Evolutionary conservation across 768 basidiomycete species (phyloP).

Genomic region (Xerocomus brunneocitrinus): DNA sequence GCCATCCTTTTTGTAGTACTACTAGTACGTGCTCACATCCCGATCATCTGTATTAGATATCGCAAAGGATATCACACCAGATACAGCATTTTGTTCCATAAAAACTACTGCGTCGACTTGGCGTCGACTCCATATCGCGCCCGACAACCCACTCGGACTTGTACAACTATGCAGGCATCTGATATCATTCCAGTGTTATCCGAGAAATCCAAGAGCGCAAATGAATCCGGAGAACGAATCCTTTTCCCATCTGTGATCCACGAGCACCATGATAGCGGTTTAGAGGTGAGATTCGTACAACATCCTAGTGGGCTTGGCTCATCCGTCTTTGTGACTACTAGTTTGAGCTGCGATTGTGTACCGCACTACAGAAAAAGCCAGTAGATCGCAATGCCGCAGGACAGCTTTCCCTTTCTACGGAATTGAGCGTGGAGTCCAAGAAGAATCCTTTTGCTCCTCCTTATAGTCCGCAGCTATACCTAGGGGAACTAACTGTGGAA

Average conservation of each 20-base stretch:
- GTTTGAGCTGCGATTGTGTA: conserved; percentile 86
- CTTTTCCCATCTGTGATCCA: conserved; percentile 75
- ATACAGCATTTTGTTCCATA: no score
- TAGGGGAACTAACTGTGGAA: conserved; percentile 59
- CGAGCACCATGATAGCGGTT: conserved; percentile 53
- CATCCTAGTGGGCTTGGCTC: neutral
- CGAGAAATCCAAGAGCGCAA: conserved; percentile 53
- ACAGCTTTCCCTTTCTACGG: conserved; percentile 24
- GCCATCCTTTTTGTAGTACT: neutral
- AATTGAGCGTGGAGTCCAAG: conserved; percentile 23
- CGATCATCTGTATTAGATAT: neutral
- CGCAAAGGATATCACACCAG: no score
- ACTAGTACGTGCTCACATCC: conserved; percentile 8
- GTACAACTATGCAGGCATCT: conserved; percentile 21
- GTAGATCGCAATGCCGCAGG: conserved; percentile 43
- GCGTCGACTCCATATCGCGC: no score
- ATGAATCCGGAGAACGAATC: conserved; percentile 59
- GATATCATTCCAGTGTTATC: conserved; percentile 56
- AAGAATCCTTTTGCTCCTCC: conserved; percentile 83
- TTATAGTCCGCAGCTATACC: conserved; percentile 67
- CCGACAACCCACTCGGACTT: no score
- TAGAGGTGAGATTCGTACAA: conserved; percentile 48
- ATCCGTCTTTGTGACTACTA: conserved; percentile 27
- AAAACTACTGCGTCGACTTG: no score
- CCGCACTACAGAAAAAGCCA: conserved; percentile 79